Base-by-base conservation (phyloP, 2,329 filamentous ascomycete species). In the Myriosclerotinia scirpicola region DNA sequence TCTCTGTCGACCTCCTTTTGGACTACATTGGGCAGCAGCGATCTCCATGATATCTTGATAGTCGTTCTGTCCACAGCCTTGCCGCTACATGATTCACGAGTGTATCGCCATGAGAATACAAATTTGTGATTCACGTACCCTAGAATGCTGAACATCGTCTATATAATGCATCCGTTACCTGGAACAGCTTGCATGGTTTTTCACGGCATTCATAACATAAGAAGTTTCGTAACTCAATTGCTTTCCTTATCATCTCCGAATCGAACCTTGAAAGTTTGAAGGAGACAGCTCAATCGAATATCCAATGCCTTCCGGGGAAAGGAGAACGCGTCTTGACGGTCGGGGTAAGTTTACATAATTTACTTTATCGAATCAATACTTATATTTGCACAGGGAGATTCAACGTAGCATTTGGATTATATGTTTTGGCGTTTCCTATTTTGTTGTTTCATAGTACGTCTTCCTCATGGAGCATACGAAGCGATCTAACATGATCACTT, bases 341-440 rank as follows among this genome's bases (percentile, higher is more conserved):
- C 55, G 52, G 61, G 52, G 61, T 48, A 26, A 48, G 26, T 8
- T 46, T 5, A 7, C n/a, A 26, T 22, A 5, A 7, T 7, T 14
- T 3, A 15, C 38, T 1, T 34, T 26, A 17, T 30, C 4, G 40
- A 17, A 36, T 42, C 5, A 34, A 14, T 48, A 34, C 40, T 64
- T 9, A 55, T 48, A 8, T 5, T 20, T 17, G 5, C 6, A 6
- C 38, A 64, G 61, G 20, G 14, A 46, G 61, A 22, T 55, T 64
- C 34, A 64, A 64, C 40, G 26, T 48, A 46, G n/a, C 52, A 9
- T 64, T 64, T 26, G 52, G 50, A 11, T 38, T 64, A 14, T 64
- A 64, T 46, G 61, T 40, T 54, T 54, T 64, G 26, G 50, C 38
- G 22, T 46, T 54, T 26, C 52, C 61, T 3, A 64, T 64, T 54